These are phyloP conservation scores for Trichoderma aggressivum DNA, from an alignment of 2,329 filamentous ascomycete species.

Conservation along the genomic window DNA sequence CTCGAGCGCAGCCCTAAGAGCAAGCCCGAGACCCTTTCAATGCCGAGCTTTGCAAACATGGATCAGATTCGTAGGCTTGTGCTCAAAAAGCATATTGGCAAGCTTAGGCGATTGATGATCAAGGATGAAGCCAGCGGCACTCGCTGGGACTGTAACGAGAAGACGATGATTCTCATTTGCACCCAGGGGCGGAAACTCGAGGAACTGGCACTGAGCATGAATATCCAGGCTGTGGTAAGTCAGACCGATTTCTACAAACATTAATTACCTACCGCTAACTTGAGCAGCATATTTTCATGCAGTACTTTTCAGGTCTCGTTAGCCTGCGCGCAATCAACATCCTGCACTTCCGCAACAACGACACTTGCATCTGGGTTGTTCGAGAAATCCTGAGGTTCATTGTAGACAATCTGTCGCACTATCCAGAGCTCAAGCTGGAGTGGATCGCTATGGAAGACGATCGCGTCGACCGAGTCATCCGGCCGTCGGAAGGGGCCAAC, in stretches of 20 bases:
- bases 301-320: constrained; percentile 45
- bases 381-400: constrained; percentile 57
- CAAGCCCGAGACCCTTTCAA: constrained; percentile 52
- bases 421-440: constrained; percentile 54
- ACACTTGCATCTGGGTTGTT: constrained; percentile 55
- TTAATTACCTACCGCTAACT: neutral
- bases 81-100: constrained; percentile 55
- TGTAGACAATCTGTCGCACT: constrained; percentile 55
- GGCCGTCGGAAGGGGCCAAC: constrained; percentile 33
- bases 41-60: constrained; percentile 48
- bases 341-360: constrained; percentile 51
- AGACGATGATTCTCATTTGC: constrained; percentile 53
- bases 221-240: constrained; percentile 53
- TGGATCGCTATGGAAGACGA: constrained; percentile 56
- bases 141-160: constrained; percentile 57
- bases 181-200: constrained; percentile 46
- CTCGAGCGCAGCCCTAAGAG: constrained; percentile 52
- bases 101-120: constrained; percentile 56
- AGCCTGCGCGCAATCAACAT: constrained; percentile 56
- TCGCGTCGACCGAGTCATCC: constrained; percentile 47
- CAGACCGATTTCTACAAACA: neutral
- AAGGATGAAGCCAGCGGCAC: constrained; percentile 50
- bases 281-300: constrained; percentile 55
- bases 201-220: constrained; percentile 56
- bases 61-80: constrained; percentile 57